These are phyloP conservation scores for Laburnicola sp. DNA, from an alignment of 2,329 filamentous ascomycete genomes.

Conservation along the genomic window DNA sequence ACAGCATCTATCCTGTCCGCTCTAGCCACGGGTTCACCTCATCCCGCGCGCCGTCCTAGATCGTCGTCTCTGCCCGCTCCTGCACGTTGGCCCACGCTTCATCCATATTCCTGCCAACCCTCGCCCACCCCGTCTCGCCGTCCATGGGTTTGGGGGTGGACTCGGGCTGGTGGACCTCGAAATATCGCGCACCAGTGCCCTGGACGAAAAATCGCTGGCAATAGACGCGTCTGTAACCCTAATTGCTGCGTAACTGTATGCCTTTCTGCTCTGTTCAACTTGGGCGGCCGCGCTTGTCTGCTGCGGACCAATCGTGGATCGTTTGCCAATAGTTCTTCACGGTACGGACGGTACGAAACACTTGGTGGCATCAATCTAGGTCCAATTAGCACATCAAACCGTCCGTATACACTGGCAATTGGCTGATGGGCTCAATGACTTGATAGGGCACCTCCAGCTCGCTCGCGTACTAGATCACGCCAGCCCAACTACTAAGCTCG, in stretches of 20 bases:
- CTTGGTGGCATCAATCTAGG: conserved; percentile 4
- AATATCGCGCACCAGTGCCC: conserved; percentile 10
- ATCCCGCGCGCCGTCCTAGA: too few species aligned
- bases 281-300: too few species aligned
- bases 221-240: conserved; percentile 6
- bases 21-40: too few species aligned
- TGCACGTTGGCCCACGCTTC: too few species aligned
- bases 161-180: conserved; percentile 10
- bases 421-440: conserved; percentile 2
- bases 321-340: conserved; percentile 10
- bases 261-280: conserved; percentile 6
- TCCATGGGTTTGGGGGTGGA: conserved; percentile 3
- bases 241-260: neutral
- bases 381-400: conserved; percentile 9
- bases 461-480: conserved; percentile 11
- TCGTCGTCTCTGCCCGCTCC: too few species aligned
- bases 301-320: conserved; percentile 1
- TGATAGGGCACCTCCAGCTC: conserved; percentile 10
- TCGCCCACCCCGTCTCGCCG: conserved; percentile 10
- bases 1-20: too few species aligned
- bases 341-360: too few species aligned
- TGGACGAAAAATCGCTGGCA: conserved; percentile 9
- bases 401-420: too few species aligned
- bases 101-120: conserved; percentile 13
- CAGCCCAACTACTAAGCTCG: too few species aligned